These are phyloP conservation scores for Grigorovia transvaalensis DNA, from an alignment of 805 yeast genomes.

Conservation along the genomic window DNA sequence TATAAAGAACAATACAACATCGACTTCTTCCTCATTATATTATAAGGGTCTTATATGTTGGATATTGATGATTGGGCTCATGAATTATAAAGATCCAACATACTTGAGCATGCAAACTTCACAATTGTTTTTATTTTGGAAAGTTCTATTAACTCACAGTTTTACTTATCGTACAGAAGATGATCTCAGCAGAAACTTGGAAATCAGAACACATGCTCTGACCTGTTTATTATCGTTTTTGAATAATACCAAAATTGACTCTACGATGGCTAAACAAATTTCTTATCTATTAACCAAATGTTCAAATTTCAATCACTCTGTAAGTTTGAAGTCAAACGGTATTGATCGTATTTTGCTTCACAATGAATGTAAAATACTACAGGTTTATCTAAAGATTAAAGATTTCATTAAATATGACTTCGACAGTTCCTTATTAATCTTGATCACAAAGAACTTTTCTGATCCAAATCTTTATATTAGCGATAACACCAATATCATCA, in stretches of 20 bases:
- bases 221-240: constrained; percentile 47
- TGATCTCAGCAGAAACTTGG: constrained; percentile 33
- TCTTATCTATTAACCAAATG: constrained; percentile 40
- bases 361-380: constrained; percentile 36
- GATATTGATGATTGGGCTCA: constrained; percentile 52
- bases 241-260: constrained; percentile 31
- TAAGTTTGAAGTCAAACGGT: constrained; percentile 17
- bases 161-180: constrained; percentile 32
- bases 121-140: constrained; percentile 57
- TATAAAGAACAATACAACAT: constrained; percentile 30
- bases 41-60: constrained; percentile 41
- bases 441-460: constrained; percentile 34
- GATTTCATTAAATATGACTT: constrained; percentile 28
- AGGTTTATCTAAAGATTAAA: constrained; percentile 33
- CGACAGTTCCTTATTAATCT: constrained; percentile 33
- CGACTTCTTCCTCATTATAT: constrained; percentile 26
- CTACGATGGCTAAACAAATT: constrained; percentile 35
- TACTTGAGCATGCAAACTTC: constrained; percentile 45
- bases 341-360: constrained; percentile 26
- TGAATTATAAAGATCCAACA: constrained; percentile 45
- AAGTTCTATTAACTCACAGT: constrained; percentile 42
- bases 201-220: constrained; percentile 48
- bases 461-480: constrained; percentile 32
- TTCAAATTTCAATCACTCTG: constrained; percentile 26
- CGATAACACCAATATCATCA: constrained; percentile 8